Base-by-base conservation (phyloP, 805 yeast genomes). In the Candida multigemmis region DNA sequence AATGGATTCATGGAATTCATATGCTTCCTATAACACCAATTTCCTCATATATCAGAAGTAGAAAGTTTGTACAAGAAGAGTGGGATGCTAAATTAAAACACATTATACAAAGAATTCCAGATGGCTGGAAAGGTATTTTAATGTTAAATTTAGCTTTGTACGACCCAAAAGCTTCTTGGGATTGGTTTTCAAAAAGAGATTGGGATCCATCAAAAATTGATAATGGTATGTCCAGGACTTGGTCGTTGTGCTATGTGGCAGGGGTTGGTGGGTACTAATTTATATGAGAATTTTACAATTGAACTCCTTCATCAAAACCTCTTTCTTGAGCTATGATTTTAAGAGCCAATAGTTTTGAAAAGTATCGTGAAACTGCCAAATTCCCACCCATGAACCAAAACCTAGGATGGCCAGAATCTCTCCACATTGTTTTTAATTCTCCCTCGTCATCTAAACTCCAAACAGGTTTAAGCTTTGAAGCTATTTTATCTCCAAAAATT, bases 171-270 rank as follows among this genome's bases (percentile, higher is more conserved):
- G 17, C 27, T 7, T 35, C 65, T 1, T 61, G 67, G 67, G 36
- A 46, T 19, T 61, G 65, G 65, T 61, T 60, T 40, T 46, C 76
- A 2, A 46, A 69, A 18, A 39, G 58, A 5, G 57, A 55, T 30
- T 86, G 83, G 66, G 46, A 60, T 23, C 55, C 58, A n/a, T 41
- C 49, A 3, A 68, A 65, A 37, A 68, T 87, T 25, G 96, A 87
- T 43, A 71, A 72, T 31, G 96, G 96, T 2, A 89, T 85, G 65
- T 76, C 89, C 15, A 58, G 76, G 35, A 79, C 96, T 0, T 86
- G 95, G 94, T 77, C 87, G 8, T 59, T 86, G 36, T 75, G 94
- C 0, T 82, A 71, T 38, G 65, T 83, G 24, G 94, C 71, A 5
- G 77, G 69, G 12, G 49, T 60, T 26, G 61, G 59, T 6, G 60